Percentiles rank a stretch among this genome's conserved stretches.
Conservation (phyloP, 1,284 basidiomycete species). For the Malassezia psittaci region DNA sequence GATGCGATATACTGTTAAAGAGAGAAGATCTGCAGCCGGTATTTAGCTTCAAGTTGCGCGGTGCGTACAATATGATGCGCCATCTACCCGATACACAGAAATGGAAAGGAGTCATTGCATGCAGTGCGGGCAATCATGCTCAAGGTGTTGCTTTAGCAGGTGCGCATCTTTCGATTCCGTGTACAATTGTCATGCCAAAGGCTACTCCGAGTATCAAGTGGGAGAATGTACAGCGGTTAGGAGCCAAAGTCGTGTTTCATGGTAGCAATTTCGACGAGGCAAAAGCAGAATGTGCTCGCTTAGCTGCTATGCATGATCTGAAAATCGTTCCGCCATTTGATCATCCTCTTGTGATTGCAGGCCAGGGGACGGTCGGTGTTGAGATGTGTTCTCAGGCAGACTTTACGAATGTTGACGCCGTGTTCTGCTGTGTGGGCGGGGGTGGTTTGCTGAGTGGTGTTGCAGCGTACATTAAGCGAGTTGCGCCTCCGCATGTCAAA, state of each 20-base stretch:
- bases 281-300: slow-evolving; percentile 80
- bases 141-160: slow-evolving; percentile 96
- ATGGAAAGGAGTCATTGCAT: slow-evolving; percentile 95
- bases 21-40: slow-evolving; percentile 91
- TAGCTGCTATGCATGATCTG: slow-evolving; percentile 66
- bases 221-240: slow-evolving; percentile 78
- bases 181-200: slow-evolving; percentile 95
- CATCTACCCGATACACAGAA: slow-evolving; percentile 74
- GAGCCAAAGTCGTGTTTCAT: slow-evolving; percentile 85
- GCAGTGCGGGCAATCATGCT: slow-evolving; percentile 95
- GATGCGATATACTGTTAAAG: slow-evolving; percentile 90
- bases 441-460: slow-evolving; percentile 85
- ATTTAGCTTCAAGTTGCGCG: slow-evolving; percentile 86
- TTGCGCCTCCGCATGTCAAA: slow-evolving; percentile 72
- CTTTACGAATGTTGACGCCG: slow-evolving; percentile 58
- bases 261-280: slow-evolving; percentile 93
- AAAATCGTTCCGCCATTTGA: slow-evolving; percentile 95
- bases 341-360: slow-evolving; percentile 90
- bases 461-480: slow-evolving; percentile 81
- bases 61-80: slow-evolving; percentile 98
- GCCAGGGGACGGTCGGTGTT: slow-evolving; percentile 88
- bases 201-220: slow-evolving; percentile 95
- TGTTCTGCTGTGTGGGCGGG: slow-evolving; percentile 85
- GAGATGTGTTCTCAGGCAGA: slow-evolving; percentile 58
- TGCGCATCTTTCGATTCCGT: slow-evolving; percentile 71